A percentile compares a stretch with the other conserved stretches of the same genome.
Conservation (phyloP, 495 filamentous ascomycete species). For the Astrothelium macrocarpum region DNA sequence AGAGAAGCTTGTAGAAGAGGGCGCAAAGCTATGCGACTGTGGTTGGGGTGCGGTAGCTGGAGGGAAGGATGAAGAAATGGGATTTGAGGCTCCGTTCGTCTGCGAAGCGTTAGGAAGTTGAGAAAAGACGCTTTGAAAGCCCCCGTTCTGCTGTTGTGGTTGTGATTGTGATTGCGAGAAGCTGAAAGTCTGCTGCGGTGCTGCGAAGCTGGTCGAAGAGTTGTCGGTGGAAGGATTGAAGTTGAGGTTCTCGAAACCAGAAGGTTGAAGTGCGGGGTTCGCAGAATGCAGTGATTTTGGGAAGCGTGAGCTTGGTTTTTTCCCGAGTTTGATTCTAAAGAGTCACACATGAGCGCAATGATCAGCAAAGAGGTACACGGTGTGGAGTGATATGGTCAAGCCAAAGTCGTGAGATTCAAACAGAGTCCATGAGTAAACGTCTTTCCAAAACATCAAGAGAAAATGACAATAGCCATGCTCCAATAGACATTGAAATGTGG, state of each 20-base stretch:
- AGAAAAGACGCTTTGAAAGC: neutral
- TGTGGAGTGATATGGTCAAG: neutral
- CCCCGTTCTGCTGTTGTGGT: neutral
- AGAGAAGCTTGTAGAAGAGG: neutral
- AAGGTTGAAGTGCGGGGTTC: neutral
- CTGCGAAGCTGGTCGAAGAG: neutral
- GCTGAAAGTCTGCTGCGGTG: neutral
- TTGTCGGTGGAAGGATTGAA: neutral
- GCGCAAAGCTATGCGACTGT: neutral
- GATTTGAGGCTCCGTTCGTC: neutral
- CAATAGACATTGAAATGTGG: neutral
- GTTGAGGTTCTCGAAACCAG: constrained; percentile 1
- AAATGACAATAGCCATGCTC: constrained; percentile 5
- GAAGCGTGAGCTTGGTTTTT: neutral
- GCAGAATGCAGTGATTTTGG: neutral
- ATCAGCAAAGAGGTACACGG: neutral
- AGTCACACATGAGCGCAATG: neutral
- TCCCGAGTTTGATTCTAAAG: neutral
- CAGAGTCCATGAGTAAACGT: neutral
- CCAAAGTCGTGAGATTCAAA: neutral
- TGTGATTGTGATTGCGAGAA: neutral
- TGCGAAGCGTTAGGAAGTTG: neutral
- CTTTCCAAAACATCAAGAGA: neutral
- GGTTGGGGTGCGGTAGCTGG: neutral
- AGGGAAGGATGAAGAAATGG: neutral